phyloP scores from a whole-genome alignment of 257 asterid genomes.

The Linderniella brevidens region DNA sequence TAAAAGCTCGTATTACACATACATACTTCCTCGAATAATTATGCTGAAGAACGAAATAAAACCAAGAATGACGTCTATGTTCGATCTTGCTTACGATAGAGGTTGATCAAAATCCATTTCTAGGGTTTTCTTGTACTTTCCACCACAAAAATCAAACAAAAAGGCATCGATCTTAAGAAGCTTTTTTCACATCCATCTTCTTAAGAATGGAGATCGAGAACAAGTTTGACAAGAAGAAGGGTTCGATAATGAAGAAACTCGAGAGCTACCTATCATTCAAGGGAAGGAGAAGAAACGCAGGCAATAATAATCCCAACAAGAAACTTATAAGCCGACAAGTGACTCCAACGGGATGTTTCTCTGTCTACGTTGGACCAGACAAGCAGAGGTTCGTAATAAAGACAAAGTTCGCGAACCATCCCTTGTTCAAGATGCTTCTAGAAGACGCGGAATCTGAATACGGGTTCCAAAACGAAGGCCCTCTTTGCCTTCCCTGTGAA shows the following conservation, averaged over 20 bases:
- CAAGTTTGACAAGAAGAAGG: slow-evolving; percentile 6
- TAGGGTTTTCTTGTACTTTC: neutral
- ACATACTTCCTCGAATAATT: no score
- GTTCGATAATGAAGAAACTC: slow-evolving; percentile 16
- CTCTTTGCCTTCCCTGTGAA: slow-evolving; percentile 41
- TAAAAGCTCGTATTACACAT: no score
- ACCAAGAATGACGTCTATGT: slow-evolving; percentile 20
- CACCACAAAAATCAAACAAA: no score
- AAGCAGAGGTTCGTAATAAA: slow-evolving; percentile 38
- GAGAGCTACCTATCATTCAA: slow-evolving; percentile 9
- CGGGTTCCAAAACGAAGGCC: slow-evolving; percentile 43
- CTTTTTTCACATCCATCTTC: no score
- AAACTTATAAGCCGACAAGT: slow-evolving; percentile 8
- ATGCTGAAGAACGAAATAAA: slow-evolving; percentile 15
- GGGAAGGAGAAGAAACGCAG: neutral
- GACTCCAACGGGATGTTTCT: slow-evolving; percentile 35
- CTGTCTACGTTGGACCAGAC: slow-evolving; percentile 55
- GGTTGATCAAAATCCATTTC: slow-evolving; percentile 12
- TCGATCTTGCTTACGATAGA: slow-evolving; percentile 28
- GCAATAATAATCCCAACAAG: slow-evolving; percentile 1
- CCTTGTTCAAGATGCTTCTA: slow-evolving; percentile 50
- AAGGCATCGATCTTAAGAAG: neutral
- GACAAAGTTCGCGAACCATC: slow-evolving; percentile 33
- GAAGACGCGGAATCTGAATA: slow-evolving; percentile 64
- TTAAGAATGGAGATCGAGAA: slow-evolving; percentile 10